These are phyloP conservation scores for Colletotrichum scovillei DNA, from an alignment of 2,329 filamentous ascomycete genomes.

Conservation along the genomic window DNA sequence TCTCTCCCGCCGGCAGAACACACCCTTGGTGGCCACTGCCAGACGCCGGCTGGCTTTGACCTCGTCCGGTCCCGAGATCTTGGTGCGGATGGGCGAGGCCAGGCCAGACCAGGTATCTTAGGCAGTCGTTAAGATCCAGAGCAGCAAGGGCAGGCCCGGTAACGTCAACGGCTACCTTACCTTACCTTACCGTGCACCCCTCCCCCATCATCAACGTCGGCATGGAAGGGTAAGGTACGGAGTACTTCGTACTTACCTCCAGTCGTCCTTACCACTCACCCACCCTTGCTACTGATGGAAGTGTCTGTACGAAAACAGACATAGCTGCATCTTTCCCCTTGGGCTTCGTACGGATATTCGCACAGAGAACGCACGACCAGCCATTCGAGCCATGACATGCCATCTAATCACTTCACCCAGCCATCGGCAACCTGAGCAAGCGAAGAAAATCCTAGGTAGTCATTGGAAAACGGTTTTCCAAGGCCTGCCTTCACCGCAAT, in stretches of 20 bases:
- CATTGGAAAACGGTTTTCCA: background rate
- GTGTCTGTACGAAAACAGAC: background rate
- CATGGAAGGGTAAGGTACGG: no score
- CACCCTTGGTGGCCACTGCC: background rate
- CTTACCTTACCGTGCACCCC: no score
- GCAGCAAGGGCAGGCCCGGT: background rate
- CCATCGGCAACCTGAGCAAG: background rate
- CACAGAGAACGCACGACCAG: background rate
- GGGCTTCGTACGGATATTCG: background rate
- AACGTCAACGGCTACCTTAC: background rate
- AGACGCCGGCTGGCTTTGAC: background rate
- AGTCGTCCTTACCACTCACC: no score
- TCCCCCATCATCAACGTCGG: background rate
- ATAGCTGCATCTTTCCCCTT: background rate
- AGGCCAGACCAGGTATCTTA: background rate
- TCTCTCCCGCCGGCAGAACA: background rate
- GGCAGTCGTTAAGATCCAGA: constrained; percentile 6
- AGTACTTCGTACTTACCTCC: no score
- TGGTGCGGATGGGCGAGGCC: background rate
- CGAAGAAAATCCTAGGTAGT: background rate
- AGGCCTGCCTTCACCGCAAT: background rate
- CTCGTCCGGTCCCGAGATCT: background rate
- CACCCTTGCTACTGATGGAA: no score
- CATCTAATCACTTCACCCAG: no score
- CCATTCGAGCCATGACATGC: no score